Evolutionary conservation across 768 basidiomycete species (phyloP), one percentile per base, ranked within the genome.

Genomic region (Lactarius tabidus): DNA sequence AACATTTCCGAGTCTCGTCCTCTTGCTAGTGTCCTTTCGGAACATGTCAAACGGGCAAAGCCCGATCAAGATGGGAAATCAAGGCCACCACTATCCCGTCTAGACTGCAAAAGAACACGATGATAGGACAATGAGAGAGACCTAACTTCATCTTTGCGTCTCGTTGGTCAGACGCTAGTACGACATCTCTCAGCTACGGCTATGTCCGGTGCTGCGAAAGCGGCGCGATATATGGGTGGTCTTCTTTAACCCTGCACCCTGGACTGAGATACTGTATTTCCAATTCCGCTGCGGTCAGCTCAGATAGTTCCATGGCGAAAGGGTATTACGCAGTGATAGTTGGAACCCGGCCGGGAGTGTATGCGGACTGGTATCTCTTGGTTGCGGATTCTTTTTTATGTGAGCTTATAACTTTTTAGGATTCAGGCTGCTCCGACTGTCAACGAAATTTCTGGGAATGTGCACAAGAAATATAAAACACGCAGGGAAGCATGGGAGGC

Each of bases 391-490:
- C 29, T 18, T 33, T 18, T 33, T 35, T 36, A 8, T n/a, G 23
- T n/a, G 48, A 20, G 6, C 39, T 53, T 6, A 57, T 36, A 14
- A 57, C 31, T 38, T 41, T 52, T 6, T 35, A 66, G 65, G 65
- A n/a, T 38, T n/a, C 57, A 66, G 28, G 57, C 31, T 20, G 65
- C 28, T 20, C 57, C 60, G 6, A 66, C 36, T 45, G 65, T 66
- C 52, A 53, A 0, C 52, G 61, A 18, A 38, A 45, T 66, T 18
- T 29, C 65, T 20, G 65, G 65, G 15, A 23, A 57, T 1, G 45
- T 66, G 1, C 60, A 62, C 33, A 66, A 58, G 7, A 66, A 62
- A 17, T 66, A n/a, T 28, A 66, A 62, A 15, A 66, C 61, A 8
- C 6, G 3, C 35, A 33, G 54, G 4, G 57, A 66, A 29, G 65